Base-by-base conservation (phyloP, 2,329 filamentous ascomycete genomes). In the Penicillium sp. region DNA sequence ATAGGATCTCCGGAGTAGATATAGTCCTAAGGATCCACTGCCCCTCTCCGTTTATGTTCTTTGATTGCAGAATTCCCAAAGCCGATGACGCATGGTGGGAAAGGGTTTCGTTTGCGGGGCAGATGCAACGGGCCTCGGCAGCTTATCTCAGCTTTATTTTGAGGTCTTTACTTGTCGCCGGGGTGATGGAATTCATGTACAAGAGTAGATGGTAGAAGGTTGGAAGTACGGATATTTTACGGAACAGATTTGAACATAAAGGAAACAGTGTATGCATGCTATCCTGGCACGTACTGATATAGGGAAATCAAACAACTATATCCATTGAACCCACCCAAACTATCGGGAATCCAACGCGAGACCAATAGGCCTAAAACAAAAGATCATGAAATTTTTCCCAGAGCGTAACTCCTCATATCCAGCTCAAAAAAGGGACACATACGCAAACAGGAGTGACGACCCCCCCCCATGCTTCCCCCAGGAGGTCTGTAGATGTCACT, bases 251-350 rank as follows among this genome's bases (percentile, higher is more conserved):
- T 42, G 48, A 52, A 46, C 42, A 46, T 37, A 63, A 66, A 61
- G 48, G 56, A 70, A 68, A 72, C 63, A 59, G 66, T 69, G 63
- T 69, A 70, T 73, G 70, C 65, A 70, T 68, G 69, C 67, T 68
- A 67, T 68, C 68, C 60, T 67, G 29, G 69, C 70, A 70, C 69
- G 70, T 69, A 69, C 70, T 53, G 56, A 65, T 69, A 65, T 67
- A 66, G 65, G 66, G 55, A 70, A 68, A 66, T 67, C 60, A 64
- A 66, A 68, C 64, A 65, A 65, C 66, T 73, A 74, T 74, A 73
- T 73, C 69, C 72, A 73, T 73, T 67, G 68, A 71, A 60, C 69
- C 70, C 64, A 70, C 66, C 70, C 65, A 68, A 67, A 61, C 65
- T 50, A 64, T 62, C 53, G 64, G 65, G 62, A 62, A 67, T 65